Evolutionary conservation across 2,329 filamentous ascomycete genomes (phyloP), one percentile per base, ranked within the genome.

Genomic region (Cladophialophora psammophila): DNA sequence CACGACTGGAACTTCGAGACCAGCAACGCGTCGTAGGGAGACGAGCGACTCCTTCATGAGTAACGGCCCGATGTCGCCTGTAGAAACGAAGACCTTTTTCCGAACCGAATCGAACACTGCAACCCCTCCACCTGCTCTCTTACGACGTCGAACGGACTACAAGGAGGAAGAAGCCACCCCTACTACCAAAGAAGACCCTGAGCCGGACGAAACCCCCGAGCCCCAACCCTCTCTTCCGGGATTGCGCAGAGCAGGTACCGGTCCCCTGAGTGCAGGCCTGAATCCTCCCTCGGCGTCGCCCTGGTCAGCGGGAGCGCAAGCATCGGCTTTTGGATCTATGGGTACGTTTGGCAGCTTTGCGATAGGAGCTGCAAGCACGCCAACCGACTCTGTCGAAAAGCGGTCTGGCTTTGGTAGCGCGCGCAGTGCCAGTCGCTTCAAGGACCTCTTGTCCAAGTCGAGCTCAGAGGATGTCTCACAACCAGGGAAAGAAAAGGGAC

Each of bases 341-440:
- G 93, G 94, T 38, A 90, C 90, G 26, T 99, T 99, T 79, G 94
- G 94, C 10, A 95, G 89, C 74, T 98, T 98, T 78, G 90, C 91
- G n/a, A 78, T 96, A 60, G 79, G 86, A 2, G 80, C 83, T 35
- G 83, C 85, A 38, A 82, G 86, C 18, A 80, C 85, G 6, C 59
- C 62, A 5, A 83, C 87, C 35, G 69, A 71, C 42, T 42, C 66
- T 15, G 45, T 48, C 34, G 92, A 96, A 63, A 96, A 95, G 81
- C 88, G 91, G 72, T 76, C 86, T 34, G 84, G 85, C 9, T 87
- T 90, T 74, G 90, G 88, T 34, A 89, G 86, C 75, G 79, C 87
- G 34, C 85, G 90, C 65, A 88, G 91, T 2, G 92, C 93, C 76
- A 97, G 93, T 77, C 89, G 93, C 34, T 88, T 97, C 74, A 94